phyloP scores from a whole-genome alignment of 306 rosid species.

The Rosa multiflora region DNA sequence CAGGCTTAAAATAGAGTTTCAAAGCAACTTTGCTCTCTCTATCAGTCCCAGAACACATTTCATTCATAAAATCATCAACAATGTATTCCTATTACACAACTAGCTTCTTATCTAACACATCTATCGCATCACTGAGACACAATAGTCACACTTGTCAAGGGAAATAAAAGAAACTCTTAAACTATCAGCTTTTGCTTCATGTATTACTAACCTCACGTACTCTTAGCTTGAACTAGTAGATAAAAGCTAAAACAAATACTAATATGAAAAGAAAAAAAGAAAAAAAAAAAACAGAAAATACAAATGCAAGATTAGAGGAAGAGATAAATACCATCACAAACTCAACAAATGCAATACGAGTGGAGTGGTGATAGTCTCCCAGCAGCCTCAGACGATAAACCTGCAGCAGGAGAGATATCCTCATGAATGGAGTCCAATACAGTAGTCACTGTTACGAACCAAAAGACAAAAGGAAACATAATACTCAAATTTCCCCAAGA shows the following conservation, averaged over 20 bases:
- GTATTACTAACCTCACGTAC: background rate
- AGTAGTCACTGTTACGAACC: background rate
- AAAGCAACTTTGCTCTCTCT: background rate
- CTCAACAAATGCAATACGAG: conserved; percentile 98
- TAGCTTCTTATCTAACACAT: background rate
- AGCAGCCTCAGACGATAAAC: conserved; percentile 95
- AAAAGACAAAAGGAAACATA: background rate
- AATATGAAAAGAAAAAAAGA: background rate
- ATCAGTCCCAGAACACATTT: background rate
- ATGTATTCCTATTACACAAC: background rate
- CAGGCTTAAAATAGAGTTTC: background rate
- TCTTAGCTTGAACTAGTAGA: background rate
- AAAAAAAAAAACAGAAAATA: background rate
- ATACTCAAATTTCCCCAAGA: conserved; percentile 8
- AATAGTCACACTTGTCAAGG: background rate
- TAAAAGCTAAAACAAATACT: background rate
- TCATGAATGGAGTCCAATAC: conserved; percentile 7
- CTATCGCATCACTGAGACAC: background rate
- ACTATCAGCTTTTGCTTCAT: background rate
- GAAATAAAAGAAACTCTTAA: background rate
- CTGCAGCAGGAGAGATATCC: conserved; percentile 31
- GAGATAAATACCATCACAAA: conserved; percentile 63
- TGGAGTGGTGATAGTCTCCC: conserved; percentile 98
- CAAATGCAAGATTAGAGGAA: conserved; percentile 13
- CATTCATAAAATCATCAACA: background rate